Conservation (phyloP, 2,329 filamentous ascomycete genomes). For the Diaporthe sp. region DNA sequence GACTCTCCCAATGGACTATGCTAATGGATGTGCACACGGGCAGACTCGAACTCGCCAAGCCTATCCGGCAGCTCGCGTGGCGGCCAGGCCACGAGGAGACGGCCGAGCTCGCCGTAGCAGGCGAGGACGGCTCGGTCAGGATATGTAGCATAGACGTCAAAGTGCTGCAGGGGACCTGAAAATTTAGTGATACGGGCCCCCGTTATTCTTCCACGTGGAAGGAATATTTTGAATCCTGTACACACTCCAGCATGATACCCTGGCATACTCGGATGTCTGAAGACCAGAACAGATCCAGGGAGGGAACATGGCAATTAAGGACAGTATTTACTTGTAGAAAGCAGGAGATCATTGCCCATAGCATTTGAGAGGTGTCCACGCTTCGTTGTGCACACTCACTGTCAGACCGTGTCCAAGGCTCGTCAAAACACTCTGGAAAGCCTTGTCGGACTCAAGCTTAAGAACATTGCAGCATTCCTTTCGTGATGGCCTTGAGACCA, state of each 20-base stretch:
- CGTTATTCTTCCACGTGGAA: background rate
- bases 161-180: constrained; percentile 28
- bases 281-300: background rate
- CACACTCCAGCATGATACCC: background rate
- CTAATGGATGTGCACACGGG: background rate
- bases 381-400: too few relatives aligned
- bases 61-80: constrained; percentile 77
- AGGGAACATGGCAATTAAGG: background rate
- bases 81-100: constrained; percentile 56
- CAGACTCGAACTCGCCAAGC: constrained; percentile 69
- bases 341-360: background rate
- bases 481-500: constrained; percentile 5
- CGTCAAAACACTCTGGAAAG: background rate
- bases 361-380: background rate
- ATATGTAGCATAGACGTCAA: constrained; percentile 58
- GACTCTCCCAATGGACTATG: background rate
- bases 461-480: background rate
- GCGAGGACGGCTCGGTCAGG: constrained; percentile 71
- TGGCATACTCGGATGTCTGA: background rate
- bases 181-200: background rate
- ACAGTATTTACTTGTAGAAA: constrained; percentile 34
- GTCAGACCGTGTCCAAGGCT: background rate
- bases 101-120: constrained; percentile 62
- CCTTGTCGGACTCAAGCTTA: background rate
- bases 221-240: too few relatives aligned